phyloP scores from a whole-genome alignment of 225 moss, liverwort and hornwort genomes.

The Sphagnum tenellum region DNA sequence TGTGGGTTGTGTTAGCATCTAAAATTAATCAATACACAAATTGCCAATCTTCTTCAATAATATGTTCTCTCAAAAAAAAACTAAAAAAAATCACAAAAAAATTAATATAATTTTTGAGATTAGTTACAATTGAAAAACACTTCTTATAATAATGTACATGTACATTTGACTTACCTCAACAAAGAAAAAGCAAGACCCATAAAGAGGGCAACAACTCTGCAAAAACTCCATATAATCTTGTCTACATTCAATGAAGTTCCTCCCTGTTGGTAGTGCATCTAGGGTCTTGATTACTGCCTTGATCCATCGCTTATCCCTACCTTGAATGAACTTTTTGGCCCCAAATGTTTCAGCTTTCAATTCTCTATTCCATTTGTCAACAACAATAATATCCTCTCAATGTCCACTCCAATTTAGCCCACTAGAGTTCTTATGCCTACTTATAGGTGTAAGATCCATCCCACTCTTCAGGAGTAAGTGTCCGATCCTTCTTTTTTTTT shows the following conservation, averaged over 20 bases:
- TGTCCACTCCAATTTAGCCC: no score
- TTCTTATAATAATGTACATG: no score
- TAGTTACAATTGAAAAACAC: not conserved
- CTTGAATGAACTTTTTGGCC: constrained; percentile 3
- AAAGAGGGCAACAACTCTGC: constrained; percentile 8
- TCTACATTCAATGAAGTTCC: not conserved
- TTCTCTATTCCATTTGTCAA: not conserved
- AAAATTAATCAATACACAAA: no score
- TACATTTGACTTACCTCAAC: constrained; percentile 5
- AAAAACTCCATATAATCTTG: constrained; percentile 8
- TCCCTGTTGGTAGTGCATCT: constrained; percentile 2
- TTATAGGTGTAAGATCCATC: no score
- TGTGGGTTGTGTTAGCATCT: not conserved
- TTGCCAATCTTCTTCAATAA: not conserved
- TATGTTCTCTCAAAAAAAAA: not conserved
- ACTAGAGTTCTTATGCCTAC: no score
- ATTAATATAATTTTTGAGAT: not conserved
- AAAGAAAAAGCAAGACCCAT: constrained; percentile 8
- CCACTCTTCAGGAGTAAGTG: no score
- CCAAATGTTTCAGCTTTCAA: constrained; percentile 5
- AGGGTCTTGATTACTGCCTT: constrained; percentile 3
- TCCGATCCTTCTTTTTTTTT: no score
- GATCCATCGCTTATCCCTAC: constrained; percentile 3
- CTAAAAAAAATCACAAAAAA: not conserved
- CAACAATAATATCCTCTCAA: not conserved